Evolutionary conservation across 2,329 filamentous ascomycete species (phyloP), one percentile per base, ranked within the genome.

Genomic region (Trichoderma oligosporum): DNA sequence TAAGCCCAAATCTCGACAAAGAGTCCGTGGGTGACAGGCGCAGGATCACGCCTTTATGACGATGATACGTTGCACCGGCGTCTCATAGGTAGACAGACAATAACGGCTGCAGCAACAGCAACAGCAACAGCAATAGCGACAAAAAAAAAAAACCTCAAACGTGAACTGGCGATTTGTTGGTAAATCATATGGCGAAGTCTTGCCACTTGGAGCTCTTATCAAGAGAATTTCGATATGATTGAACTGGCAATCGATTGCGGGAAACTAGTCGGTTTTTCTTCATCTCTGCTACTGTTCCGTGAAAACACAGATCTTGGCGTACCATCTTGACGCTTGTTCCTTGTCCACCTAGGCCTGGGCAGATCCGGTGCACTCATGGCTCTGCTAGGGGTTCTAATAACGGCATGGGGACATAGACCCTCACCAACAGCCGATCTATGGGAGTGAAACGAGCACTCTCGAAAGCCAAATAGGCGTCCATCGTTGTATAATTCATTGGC

Each of bases 381-480:
- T 36, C 56, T 58, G 18, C 56, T 53, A 9, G 48, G 61, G 38
- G 56, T 12, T 27, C 57, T 48, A 16, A 39, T n/a, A 14, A 39
- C 61, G 9, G 65, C 65, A 62, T 82, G 76, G 12, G 80, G 81
- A 59, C 82, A 84, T n/a, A 69, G 70, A 4, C 74, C 74, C 67
- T 84, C 76, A 18, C 80, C 81, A 31, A 82, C 79, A 7, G 73
- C 69, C 4, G 78, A 75, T 18, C 82, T 74, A 64, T 84, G 82
- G 35, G 78, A 82, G 66, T 84, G 82, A 63, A 84, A 84, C 11
- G 80, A 82, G 67, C 82, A 84, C 67, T 82, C 79, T 22, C 82
- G 74, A 67, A 83, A 84, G n/a, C 81, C 82, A 64, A 83, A 83
- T 51, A 78, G 73, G 33, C 81, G 78, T 70, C 83, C 78, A 44